A percentile compares a stretch with the other conserved stretches of the same genome.
Conservation (phyloP, 2,329 filamentous ascomycete species). For the Falciphora oryzae region DNA sequence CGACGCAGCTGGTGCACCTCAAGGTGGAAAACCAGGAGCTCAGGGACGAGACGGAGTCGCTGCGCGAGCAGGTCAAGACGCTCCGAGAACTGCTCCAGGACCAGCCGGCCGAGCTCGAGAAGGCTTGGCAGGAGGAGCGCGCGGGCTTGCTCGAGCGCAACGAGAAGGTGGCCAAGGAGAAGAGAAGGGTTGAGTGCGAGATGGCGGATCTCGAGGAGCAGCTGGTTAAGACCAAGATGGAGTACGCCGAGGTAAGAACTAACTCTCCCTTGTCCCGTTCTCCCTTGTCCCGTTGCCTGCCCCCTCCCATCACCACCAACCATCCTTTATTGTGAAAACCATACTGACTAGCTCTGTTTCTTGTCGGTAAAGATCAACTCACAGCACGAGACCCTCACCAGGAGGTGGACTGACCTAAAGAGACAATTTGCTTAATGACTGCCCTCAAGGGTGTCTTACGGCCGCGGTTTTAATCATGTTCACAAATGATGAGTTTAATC, state of each 20-base stretch:
- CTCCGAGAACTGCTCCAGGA: constrained; percentile 81
- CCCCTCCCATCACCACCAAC: not conserved
- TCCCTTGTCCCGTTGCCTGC: not conserved
- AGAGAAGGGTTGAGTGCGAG: constrained; percentile 80
- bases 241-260: constrained; percentile 78
- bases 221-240: constrained; percentile 90
- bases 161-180: constrained; percentile 89
- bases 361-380: constrained; percentile 54
- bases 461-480: not conserved
- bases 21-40: constrained; percentile 93
- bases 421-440: constrained; percentile 43
- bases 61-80: constrained; percentile 80
- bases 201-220: constrained; percentile 88
- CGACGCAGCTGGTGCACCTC: constrained; percentile 82
- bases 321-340: not conserved
- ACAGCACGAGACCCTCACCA: constrained; percentile 64
- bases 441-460: not conserved
- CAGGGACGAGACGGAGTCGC: constrained; percentile 80
- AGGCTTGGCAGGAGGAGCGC: constrained; percentile 74
- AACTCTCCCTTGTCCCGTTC: not conserved
- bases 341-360: constrained; percentile 5
- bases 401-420: constrained; percentile 72
- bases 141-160: constrained; percentile 90
- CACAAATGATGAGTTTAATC: not conserved
- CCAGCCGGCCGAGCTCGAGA: constrained; percentile 84